Percentiles rank a stretch among this genome's conserved stretches.
Evolutionary conservation across 2,329 filamentous ascomycete genomes (phyloP).

Genomic region (Anthostomella pinea): DNA sequence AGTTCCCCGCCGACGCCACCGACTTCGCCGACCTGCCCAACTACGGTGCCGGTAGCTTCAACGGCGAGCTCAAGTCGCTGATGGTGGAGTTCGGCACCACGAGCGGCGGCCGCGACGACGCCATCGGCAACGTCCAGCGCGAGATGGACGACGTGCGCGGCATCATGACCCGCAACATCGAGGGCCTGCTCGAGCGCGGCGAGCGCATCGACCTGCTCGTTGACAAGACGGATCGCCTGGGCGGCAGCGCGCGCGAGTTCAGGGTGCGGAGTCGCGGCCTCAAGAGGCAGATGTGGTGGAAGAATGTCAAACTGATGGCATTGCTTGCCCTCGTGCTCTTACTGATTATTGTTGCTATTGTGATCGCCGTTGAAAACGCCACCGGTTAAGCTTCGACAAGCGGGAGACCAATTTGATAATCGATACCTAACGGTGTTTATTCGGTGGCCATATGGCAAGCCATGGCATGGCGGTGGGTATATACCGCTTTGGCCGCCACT

Average conservation of each 20-base stretch:
- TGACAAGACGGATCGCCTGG: slow-evolving; percentile 92
- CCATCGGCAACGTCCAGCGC: slow-evolving; percentile 75
- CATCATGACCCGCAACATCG: slow-evolving; percentile 96
- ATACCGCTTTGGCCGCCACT: no score
- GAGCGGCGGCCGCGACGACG: slow-evolving; percentile 71
- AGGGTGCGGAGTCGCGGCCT: slow-evolving; percentile 80
- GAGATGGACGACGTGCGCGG: slow-evolving; percentile 92
- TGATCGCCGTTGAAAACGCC: slow-evolving; percentile 50
- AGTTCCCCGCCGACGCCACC: slow-evolving; percentile 63
- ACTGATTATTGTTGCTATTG: slow-evolving; percentile 54
- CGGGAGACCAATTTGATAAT: background rate
- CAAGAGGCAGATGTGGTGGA: slow-evolving; percentile 98
- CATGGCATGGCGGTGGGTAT: no score
- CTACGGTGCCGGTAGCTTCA: slow-evolving; percentile 89
- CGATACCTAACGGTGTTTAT: no score
- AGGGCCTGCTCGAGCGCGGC: slow-evolving; percentile 81
- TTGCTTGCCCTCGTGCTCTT: slow-evolving; percentile 67
- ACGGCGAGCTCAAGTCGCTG: slow-evolving; percentile 69
- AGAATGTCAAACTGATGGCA: slow-evolving; percentile 94
- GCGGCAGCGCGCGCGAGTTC: slow-evolving; percentile 86
- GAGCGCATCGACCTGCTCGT: slow-evolving; percentile 92
- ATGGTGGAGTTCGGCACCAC: slow-evolving; percentile 85
- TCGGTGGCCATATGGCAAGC: no score
- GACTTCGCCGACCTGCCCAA: slow-evolving; percentile 78
- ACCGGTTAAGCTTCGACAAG: slow-evolving; percentile 10